Conservation (phyloP, 345 rosid species). For the Syzygium jambos region DNA sequence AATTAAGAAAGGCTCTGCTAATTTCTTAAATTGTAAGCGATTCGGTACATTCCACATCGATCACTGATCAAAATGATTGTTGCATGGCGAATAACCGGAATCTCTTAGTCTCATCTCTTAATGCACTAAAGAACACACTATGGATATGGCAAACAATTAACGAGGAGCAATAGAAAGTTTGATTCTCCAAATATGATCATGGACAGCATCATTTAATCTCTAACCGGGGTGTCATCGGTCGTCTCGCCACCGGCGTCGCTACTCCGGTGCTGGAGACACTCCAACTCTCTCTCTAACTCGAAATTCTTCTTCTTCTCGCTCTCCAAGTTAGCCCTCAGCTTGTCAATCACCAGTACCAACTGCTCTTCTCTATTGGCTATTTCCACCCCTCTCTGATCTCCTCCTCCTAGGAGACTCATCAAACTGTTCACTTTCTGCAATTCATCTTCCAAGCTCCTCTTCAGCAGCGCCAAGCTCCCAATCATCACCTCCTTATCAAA, state of each 20-base stretch:
- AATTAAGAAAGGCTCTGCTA: neutral
- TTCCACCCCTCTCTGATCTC: neutral
- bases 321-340: slow-evolving; percentile 41
- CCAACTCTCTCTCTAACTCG: slow-evolving; percentile 38
- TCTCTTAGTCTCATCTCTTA: neutral
- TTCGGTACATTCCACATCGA: neutral
- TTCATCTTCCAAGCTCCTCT: slow-evolving; percentile 66
- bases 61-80: neutral
- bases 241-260: slow-evolving; percentile 16
- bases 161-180: neutral
- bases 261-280: slow-evolving; percentile 18
- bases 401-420: slow-evolving; percentile 46
- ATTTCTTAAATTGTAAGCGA: neutral
- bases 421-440: slow-evolving; percentile 32
- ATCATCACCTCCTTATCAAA: slow-evolving; percentile 28
- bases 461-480: slow-evolving; percentile 32
- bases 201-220: neutral
- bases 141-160: neutral
- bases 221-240: neutral
- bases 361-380: slow-evolving; percentile 32
- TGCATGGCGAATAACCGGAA: neutral
- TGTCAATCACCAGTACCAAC: slow-evolving; percentile 31
- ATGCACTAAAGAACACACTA: neutral
- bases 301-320: slow-evolving; percentile 32
- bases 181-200: neutral